Evolutionary conservation across 345 rosid species (phyloP).

Genomic region (Acer negundo): DNA sequence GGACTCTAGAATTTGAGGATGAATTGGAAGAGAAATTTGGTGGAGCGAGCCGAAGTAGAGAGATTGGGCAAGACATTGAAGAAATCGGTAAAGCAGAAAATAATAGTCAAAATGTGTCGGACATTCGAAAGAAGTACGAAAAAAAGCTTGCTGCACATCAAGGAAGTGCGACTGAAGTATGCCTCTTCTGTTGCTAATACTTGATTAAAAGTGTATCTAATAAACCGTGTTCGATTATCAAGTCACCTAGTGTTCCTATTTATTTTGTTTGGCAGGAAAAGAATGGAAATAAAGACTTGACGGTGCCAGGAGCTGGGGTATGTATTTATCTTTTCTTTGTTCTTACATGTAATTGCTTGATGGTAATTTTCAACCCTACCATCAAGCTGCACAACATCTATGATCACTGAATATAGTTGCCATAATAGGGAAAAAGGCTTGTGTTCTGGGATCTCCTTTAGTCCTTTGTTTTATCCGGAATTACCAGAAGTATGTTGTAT

Average conservation of each 20-base stretch:
- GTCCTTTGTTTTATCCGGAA: neutral
- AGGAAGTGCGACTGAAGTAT: constrained; percentile 59
- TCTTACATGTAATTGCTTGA: constrained; percentile 10
- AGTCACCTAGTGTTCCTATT: constrained; percentile 18
- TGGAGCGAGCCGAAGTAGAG: constrained; percentile 65
- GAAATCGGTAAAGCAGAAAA: constrained; percentile 72
- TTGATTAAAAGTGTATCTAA: constrained; percentile 23
- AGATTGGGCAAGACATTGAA: constrained; percentile 72
- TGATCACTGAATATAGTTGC: neutral
- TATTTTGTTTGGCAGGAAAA: constrained; percentile 59
- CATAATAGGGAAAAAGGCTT: neutral
- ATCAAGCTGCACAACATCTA: constrained; percentile 3
- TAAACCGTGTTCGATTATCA: neutral
- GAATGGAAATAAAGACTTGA: constrained; percentile 67
- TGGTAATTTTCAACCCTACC: constrained; percentile 10
- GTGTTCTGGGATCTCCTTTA: neutral
- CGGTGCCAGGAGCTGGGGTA: constrained; percentile 99
- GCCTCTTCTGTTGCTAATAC: constrained; percentile 15
- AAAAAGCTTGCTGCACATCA: constrained; percentile 84
- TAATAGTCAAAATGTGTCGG: constrained; percentile 67
- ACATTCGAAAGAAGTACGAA: constrained; percentile 94
- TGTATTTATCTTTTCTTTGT: constrained; percentile 22
- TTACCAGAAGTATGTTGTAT: neutral
- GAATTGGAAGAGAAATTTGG: constrained; percentile 97
- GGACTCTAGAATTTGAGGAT: constrained; percentile 95